A percentile compares a stretch with the other conserved stretches of the same genome.
Evolutionary conservation across 768 basidiomycete genomes (phyloP).

Genomic region (Lactarius sp.): DNA sequence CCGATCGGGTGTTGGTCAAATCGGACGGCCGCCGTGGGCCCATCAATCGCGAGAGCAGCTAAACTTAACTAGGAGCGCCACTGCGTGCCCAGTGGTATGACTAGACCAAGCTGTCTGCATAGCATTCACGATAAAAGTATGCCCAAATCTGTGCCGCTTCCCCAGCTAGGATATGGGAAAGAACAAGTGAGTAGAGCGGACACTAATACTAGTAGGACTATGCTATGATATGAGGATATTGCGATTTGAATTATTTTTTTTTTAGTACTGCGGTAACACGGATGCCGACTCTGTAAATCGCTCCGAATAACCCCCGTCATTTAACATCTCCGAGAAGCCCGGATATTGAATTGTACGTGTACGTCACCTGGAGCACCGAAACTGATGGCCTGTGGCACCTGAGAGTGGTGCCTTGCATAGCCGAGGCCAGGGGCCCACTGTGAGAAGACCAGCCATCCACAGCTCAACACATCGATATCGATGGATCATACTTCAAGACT

Average conservation of each 20-base stretch:
- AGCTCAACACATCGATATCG: neutral
- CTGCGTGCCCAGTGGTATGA: too few species aligned
- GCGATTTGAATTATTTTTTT: too few species aligned
- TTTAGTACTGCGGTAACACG: neutral
- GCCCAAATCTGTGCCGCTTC: too few species aligned
- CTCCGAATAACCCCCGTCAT: neutral
- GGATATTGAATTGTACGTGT: neutral
- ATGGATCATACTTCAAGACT: neutral
- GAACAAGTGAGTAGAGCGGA: neutral
- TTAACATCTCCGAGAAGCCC: neutral
- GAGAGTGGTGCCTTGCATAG: neutral
- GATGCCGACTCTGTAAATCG: neutral
- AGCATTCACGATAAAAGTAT: too few species aligned
- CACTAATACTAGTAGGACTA: too few species aligned
- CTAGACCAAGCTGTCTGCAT: too few species aligned
- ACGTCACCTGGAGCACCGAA: neutral
- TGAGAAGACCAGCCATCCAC: neutral
- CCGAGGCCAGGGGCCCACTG: neutral
- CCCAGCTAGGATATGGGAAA: neutral
- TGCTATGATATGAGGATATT: neutral
- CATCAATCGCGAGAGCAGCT: neutral
- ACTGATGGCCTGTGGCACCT: neutral
- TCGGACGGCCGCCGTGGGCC: neutral
- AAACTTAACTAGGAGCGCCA: too few species aligned
- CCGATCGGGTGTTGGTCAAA: neutral